Evolutionary conservation across 768 basidiomycete species (phyloP), one percentile per base, ranked within the genome.

Genomic region (Sporobolomyces roseus): DNA sequence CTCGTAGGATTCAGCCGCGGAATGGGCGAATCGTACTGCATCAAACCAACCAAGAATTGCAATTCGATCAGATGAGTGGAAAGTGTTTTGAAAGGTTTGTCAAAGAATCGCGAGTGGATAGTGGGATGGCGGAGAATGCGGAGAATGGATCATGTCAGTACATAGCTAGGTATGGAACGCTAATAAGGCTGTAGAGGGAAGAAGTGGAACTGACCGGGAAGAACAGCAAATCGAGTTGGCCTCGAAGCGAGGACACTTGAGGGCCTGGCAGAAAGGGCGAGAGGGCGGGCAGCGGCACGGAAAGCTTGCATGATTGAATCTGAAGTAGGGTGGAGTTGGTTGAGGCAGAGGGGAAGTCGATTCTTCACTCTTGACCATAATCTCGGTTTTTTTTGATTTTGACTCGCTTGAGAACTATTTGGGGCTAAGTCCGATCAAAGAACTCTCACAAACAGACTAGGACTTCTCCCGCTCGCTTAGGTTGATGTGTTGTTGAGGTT

Each of bases 1-100:
- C 79, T 96, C 93, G 80, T 91, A 97, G 51, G 66, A 68, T 66
- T 72, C 71, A 48, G 71, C 67, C 6, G 71, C 70, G 32, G 65
- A 65, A 64, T 72, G 71, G 1, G 71, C 67, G 54, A 59, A 65
- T 45, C 71, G 71, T 45, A 72, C 71, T 72, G 56, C 35, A 14
- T 2, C 19, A 10, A 17, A 4, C 48, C 35, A 25, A 38, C 33
- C 9, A 2, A 36, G 5, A 16, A 27, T n/a, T n/a, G n/a, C n/a
- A n/a, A n/a, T n/a, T n/a, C n/a, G n/a, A 41, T 41, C 17, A 17
- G 9, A 41, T 9, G 9, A 41, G 38, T 41, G 38, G 38, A 9
- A n/a, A 17, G 38, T 41, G 38, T 41, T 41, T 41, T 41, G 38
- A 33, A 32, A 48, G 30, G 33, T 27, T 12, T 8, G 59, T 13